Evolutionary conservation across 164 flowering plant genomes (phyloP).

Genomic region (Echeveria elegans): DNA sequence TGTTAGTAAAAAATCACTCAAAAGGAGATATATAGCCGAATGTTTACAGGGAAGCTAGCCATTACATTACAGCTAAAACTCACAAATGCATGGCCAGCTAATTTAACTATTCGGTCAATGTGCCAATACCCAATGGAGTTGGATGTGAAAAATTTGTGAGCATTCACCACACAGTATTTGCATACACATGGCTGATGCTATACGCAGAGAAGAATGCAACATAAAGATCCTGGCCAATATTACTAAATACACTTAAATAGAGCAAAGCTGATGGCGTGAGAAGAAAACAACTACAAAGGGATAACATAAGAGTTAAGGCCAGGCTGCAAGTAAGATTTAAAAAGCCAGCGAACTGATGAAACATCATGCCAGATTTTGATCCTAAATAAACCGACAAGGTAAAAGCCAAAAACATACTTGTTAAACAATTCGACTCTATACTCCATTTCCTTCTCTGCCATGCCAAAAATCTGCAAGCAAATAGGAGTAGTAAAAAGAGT

Average conservation of each 20-base stretch:
- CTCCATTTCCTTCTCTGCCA: slow-evolving; percentile 90
- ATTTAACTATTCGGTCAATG: background rate
- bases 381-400: no score
- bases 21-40: background rate
- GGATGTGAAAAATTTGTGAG: background rate
- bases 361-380: no score
- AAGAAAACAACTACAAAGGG: no score
- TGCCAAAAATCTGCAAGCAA: slow-evolving; percentile 54
- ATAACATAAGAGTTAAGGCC: no score
- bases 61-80: background rate
- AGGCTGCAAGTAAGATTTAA: no score
- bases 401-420: slow-evolving; percentile 32
- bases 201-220: background rate
- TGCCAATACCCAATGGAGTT: background rate
- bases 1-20: no score
- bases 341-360: no score
- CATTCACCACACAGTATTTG: background rate
- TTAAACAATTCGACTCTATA: slow-evolving; percentile 78
- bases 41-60: background rate
- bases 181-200: background rate
- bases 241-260: background rate
- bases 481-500: background rate
- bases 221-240: background rate
- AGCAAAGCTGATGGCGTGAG: no score
- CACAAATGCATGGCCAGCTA: background rate